Evolutionary conservation across 2,329 filamentous ascomycete genomes (phyloP).

Genomic region (Pezizomycotina sp.): DNA sequence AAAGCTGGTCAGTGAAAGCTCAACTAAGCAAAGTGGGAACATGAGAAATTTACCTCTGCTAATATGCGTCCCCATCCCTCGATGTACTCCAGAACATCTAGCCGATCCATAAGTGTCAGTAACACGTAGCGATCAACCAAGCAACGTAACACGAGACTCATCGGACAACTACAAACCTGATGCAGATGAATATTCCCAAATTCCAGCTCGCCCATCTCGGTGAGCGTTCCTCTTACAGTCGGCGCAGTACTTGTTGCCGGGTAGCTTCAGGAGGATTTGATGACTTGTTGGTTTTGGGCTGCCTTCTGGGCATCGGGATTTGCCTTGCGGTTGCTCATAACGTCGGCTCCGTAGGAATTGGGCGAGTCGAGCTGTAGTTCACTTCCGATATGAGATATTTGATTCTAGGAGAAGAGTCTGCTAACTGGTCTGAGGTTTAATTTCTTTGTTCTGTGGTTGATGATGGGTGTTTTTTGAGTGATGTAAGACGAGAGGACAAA

Average conservation of each 20-base stretch:
- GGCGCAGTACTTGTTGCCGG: conserved; percentile 88
- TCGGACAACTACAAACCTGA: conserved; percentile 38
- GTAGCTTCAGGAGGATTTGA: conserved; percentile 90
- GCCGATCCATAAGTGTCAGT: conserved; percentile 1
- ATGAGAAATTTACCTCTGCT: conserved; percentile 39
- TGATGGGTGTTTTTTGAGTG: too few species aligned
- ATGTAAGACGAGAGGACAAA: too few species aligned
- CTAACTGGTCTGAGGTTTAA: too few species aligned
- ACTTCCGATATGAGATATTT: too few species aligned
- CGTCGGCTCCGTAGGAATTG: too few species aligned
- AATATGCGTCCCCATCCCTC: conserved; percentile 97
- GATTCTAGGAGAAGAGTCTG: too few species aligned
- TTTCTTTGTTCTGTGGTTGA: too few species aligned
- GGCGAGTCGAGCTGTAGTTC: too few species aligned
- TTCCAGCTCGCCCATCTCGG: conserved; percentile 99
- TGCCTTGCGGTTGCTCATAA: too few species aligned
- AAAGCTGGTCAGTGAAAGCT: conserved; percentile 4
- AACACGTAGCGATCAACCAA: not conserved
- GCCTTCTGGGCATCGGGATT: conserved; percentile 72
- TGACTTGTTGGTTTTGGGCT: conserved; percentile 80
- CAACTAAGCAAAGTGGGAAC: not conserved
- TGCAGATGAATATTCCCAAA: conserved; percentile 90
- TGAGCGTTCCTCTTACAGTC: conserved; percentile 99
- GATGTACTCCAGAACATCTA: conserved; percentile 87
- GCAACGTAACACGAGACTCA: not conserved